Conservation (phyloP, 2,329 filamentous ascomycete genomes). For the Fusarium proliferatum region DNA sequence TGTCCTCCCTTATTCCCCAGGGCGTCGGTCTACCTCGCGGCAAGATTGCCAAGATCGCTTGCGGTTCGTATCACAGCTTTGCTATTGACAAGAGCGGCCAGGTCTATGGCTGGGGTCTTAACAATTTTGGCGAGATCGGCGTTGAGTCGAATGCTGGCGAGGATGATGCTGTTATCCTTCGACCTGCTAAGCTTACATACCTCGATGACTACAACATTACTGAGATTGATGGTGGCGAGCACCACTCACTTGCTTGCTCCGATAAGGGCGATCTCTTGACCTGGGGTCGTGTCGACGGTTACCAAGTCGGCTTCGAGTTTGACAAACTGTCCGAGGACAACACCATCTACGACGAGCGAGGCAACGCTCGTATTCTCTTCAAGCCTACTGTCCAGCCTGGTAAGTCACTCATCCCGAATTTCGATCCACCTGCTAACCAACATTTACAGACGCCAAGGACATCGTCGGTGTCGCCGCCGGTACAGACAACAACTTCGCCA, state of each 20-base stretch:
- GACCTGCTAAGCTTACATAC: conserved; percentile 73
- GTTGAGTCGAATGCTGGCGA: conserved; percentile 66
- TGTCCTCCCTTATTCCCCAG: conserved; percentile 70
- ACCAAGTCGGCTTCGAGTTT: conserved; percentile 67
- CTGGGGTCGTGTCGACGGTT: conserved; percentile 68
- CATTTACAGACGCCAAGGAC: conserved; percentile 59
- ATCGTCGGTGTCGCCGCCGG: conserved; percentile 69
- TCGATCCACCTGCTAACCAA: not conserved
- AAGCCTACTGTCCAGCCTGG: conserved; percentile 56
- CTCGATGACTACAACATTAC: conserved; percentile 73
- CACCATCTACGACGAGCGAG: conserved; percentile 71
- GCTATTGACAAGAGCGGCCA: conserved; percentile 76
- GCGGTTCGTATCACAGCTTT: conserved; percentile 85
- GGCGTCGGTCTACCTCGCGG: conserved; percentile 68
- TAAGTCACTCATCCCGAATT: conserved; percentile 45
- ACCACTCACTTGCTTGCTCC: conserved; percentile 78
- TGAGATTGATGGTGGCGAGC: conserved; percentile 75
- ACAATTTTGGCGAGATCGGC: conserved; percentile 85
- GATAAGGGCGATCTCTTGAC: conserved; percentile 66
- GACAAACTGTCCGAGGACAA: conserved; percentile 61
- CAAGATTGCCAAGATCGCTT: conserved; percentile 64
- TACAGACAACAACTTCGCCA: conserved; percentile 78
- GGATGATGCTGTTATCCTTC: conserved; percentile 74
- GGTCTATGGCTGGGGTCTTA: conserved; percentile 86
- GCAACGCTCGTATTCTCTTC: conserved; percentile 72